phyloP scores from a whole-genome alignment of 192 early-diverging fungal species.

The Coemansia sp. region DNA sequence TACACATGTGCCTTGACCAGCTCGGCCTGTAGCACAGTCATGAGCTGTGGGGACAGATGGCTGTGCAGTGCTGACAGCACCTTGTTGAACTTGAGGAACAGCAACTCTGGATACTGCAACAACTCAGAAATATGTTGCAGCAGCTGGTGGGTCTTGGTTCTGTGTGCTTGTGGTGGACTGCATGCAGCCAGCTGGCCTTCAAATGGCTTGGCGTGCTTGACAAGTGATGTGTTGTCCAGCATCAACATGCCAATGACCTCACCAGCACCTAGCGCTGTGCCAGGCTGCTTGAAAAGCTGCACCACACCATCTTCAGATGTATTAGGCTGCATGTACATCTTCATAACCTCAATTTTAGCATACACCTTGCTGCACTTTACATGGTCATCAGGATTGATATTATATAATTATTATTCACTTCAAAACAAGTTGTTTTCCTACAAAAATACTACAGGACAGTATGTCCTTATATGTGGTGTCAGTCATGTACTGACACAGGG shows the following conservation, averaged over 20 bases:
- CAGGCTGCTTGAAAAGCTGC: slow-evolving; percentile 84
- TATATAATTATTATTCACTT: no score
- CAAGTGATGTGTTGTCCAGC: slow-evolving; percentile 90
- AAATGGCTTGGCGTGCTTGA: slow-evolving; percentile 85
- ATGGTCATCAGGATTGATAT: no score
- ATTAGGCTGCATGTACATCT: slow-evolving; percentile 99
- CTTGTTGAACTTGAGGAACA: slow-evolving; percentile 76
- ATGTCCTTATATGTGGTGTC: no score
- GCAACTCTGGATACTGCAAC: slow-evolving; percentile 73
- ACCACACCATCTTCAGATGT: slow-evolving; percentile 88
- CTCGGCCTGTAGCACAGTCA: slow-evolving; percentile 51
- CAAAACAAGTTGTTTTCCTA: no score
- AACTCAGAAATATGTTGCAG: slow-evolving; percentile 71
- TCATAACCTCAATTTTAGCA: slow-evolving; percentile 99
- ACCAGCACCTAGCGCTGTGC: slow-evolving; percentile 77
- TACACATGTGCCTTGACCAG: slow-evolving; percentile 40
- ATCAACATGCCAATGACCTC: slow-evolving; percentile 90
- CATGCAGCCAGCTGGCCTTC: no score
- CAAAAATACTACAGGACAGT: no score
- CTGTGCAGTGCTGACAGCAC: slow-evolving; percentile 79
- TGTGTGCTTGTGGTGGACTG: no score
- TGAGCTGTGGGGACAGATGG: slow-evolving; percentile 75
- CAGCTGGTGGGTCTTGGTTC: no score
- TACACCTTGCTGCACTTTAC: no score
- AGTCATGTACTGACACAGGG: no score